Conservation (phyloP, 768 basidiomycete species). For the Lyophyllum decastes region DNA sequence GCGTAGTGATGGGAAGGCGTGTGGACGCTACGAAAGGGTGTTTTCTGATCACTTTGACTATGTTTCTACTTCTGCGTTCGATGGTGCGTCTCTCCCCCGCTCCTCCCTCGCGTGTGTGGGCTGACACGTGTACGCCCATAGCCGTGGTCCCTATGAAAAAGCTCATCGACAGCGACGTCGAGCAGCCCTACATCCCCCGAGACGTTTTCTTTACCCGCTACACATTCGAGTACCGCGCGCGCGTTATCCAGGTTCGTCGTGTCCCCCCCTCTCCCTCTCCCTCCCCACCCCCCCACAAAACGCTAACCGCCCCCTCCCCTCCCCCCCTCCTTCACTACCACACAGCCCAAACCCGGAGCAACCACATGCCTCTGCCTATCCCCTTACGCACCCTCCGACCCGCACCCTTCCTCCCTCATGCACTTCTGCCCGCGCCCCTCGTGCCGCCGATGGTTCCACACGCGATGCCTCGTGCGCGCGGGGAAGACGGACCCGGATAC, state of each 20-base stretch:
- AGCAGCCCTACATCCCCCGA: constrained; percentile 39
- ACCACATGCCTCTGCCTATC: constrained; percentile 45
- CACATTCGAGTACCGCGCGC: constrained; percentile 33
- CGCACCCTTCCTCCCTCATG: constrained; percentile 32
- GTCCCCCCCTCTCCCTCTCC: not conserved
- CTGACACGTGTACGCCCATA: constrained; percentile 16
- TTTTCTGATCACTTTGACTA: constrained; percentile 50
- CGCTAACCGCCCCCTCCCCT: not conserved
- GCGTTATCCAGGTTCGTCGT: constrained; percentile 35
- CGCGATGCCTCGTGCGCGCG: constrained; percentile 38
- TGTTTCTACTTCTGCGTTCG: constrained; percentile 44
- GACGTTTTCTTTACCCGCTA: constrained; percentile 52
- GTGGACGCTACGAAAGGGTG: constrained; percentile 51
- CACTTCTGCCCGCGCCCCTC: constrained; percentile 58
- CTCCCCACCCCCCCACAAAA: not conserved
- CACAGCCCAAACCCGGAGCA: constrained; percentile 42
- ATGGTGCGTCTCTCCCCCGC: constrained; percentile 34
- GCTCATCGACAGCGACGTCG: constrained; percentile 38
- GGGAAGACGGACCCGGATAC: constrained; percentile 13
- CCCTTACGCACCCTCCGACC: constrained; percentile 47
- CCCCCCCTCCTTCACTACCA: not conserved
- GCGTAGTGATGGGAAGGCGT: constrained; percentile 36
- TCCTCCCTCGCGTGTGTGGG: not conserved
- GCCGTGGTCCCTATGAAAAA: constrained; percentile 32
- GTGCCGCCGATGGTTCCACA: constrained; percentile 52